Base-by-base conservation (phyloP, 805 yeast species). In the Sugiyamaella chiloensis region DNA sequence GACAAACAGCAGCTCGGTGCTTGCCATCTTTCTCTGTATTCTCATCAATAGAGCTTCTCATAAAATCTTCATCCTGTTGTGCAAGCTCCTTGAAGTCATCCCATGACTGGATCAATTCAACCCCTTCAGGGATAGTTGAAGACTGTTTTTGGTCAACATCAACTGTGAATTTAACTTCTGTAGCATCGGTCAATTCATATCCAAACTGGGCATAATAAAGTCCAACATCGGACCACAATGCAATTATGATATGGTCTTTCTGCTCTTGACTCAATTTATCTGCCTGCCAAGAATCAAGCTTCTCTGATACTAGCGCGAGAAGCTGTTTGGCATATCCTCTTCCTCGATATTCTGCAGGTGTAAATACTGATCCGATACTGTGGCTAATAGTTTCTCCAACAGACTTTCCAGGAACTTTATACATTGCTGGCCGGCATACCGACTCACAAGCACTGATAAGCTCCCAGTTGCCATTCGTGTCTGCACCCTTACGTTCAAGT, bases 191-290 rank as follows among this genome's bases (percentile, higher is more conserved):
- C 23, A 36, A 30, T 29, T 52, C 40, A 54, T 56, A 66, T 5
- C 90, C 95, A 53, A 83, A 78, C 52, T 71, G 68, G 30, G 71
- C 67, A 62, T 88, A 88, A 55, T 75, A 86, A 26, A 72, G 74
- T 12, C 85, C 91, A 17, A 85, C 79, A 42, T 83, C 93, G 52
- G 91, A 83, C 72, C 86, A 87, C 44, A 87, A 71, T 34, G 70
- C 69, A 30, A 73, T 62, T 12, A 74, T 60, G 19, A 62, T 51
- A 17, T 66, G 59, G 7, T 59, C 53, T 27, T 47, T 29, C 31
- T 53, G 56, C 7, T 47, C 53, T 6, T 37, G 42, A 17, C 23
- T 36, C 39, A 50, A 30, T 8, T 53, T 34, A 4, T 62, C 54
- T 46, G 68, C 65, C 30, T 78, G 54, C 35, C 48, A 36, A 20